Conservation (phyloP, 768 basidiomycete genomes). For the Boletus fagicola region DNA sequence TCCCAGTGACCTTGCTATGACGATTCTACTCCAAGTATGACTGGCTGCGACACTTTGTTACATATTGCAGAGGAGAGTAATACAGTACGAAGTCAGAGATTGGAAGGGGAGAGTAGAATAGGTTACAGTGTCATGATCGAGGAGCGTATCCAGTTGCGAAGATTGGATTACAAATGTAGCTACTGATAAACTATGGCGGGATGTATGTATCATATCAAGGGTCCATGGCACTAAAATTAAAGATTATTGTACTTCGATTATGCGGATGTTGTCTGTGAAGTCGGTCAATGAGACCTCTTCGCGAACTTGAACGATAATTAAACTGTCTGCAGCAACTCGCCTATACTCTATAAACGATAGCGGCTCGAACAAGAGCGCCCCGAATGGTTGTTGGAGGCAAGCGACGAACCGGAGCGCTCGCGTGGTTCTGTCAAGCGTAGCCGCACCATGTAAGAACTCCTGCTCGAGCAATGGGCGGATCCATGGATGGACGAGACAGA, state of each 20-base stretch:
- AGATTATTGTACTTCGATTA: not conserved
- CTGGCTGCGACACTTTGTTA: no score
- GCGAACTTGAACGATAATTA: slow-evolving; percentile 7
- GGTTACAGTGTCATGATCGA: no score
- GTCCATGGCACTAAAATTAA: not conserved
- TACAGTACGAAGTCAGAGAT: no score
- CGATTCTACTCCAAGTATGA: no score
- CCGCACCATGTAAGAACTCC: not conserved
- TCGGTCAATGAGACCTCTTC: not conserved
- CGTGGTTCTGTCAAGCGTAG: not conserved
- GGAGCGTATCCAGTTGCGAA: not conserved
- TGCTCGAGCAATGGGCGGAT: slow-evolving; percentile 6
- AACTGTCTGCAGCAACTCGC: slow-evolving; percentile 13
- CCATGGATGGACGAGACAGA: slow-evolving; percentile 17
- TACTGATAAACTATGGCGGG: not conserved
- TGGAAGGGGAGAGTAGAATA: not conserved
- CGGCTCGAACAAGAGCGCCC: slow-evolving; percentile 2
- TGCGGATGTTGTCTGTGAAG: slow-evolving; percentile 1
- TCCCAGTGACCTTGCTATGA: no score
- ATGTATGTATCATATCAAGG: not conserved
- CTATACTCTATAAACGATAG: not conserved
- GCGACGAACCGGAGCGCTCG: slow-evolving; percentile 1
- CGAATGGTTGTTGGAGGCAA: slow-evolving; percentile 4
- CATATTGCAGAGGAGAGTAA: no score
- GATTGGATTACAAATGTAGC: not conserved